Base-by-base conservation (phyloP, 73 alveolate genomes). In the Symbiodinium natans region DNA sequence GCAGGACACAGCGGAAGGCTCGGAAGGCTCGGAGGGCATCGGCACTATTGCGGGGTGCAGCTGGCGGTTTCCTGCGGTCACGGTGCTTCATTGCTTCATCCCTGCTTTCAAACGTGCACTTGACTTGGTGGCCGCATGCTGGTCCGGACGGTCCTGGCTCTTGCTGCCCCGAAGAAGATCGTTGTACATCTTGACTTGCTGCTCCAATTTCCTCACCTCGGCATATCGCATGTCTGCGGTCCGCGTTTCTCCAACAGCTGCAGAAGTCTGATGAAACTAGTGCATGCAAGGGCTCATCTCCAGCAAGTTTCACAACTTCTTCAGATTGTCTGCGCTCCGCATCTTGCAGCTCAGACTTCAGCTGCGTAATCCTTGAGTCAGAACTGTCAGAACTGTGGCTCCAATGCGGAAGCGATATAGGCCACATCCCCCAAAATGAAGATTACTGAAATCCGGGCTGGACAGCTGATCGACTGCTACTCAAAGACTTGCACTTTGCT, bases 271-370 rank as follows among this genome's bases (percentile, higher is more conserved):
- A 6, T 25, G 29, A 21, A 29, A 63, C 31, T 9, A 63, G 9
- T 63, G 80, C 80, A 63, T 25, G 38, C 80, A 63, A 25, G 80
- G 80, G 80, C 38, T 63, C 80, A 63, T 63, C 80, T 63, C 80
- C 80, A 23, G 80, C 80, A 23, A 63, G 29, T 11, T 23, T 68
- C 54, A 31, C 41, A 43, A 90, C 41, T 33, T 90, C 97, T 6
- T n/a, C 88, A 41, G 89, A 68, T 52, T 90, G 97, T 17, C 97
- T 46, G 80, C 97, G 97, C 97, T 90, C 97, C 56, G 97, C 97
- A 27, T 68, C 97, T n/a, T 85, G 97, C 82, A 90, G 88, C 97
- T 90, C 97, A 42, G 97, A 68, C 97, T 90, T 90, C 89, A 90
- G 80, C 48, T 41, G 56, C 15, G 97, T 90, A 68, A 90, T 39